A percentile compares a stretch with the other conserved stretches of the same genome.
Conservation (phyloP, 1,139 yeast species). For the Candida mesenterica region DNA sequence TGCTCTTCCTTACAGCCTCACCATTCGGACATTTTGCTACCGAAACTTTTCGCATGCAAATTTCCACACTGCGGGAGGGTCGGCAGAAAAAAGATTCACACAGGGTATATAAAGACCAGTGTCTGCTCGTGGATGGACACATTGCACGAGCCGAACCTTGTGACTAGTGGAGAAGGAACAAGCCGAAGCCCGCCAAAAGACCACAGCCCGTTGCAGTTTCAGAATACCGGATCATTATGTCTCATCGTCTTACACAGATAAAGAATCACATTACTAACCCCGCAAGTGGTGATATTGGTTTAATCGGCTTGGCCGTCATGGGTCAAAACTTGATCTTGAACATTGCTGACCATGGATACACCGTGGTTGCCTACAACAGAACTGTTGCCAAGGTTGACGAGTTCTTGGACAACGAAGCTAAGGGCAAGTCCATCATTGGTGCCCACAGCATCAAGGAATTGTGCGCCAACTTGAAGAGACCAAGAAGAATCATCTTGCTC, state of each 20-base stretch:
- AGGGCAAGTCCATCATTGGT: conserved; percentile 88
- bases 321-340: conserved; percentile 97
- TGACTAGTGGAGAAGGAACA: too few relatives aligned
- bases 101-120: too few relatives aligned
- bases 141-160: too few relatives aligned
- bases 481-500: conserved; percentile 90
- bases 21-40: not conserved
- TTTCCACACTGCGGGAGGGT: too few relatives aligned
- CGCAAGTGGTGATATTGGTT: conserved; percentile 90
- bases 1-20: too few relatives aligned
- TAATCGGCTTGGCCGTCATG: conserved; percentile 99
- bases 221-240: too few relatives aligned
- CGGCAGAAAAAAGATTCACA: too few relatives aligned
- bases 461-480: conserved; percentile 87
- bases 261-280: conserved; percentile 23
- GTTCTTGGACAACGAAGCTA: conserved; percentile 91
- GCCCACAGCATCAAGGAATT: conserved; percentile 92
- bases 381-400: conserved; percentile 93
- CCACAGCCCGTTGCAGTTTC: too few relatives aligned
- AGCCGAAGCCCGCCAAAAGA: too few relatives aligned
- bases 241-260: not conserved
- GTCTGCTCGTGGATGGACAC: too few relatives aligned
- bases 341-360: conserved; percentile 97
- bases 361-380: conserved; percentile 98
- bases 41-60: not conserved